Percentiles rank a stretch among this genome's conserved stretches.
phyloP scores from a whole-genome alignment of 805 yeast genomes.

The Cyberlindnera petersonii region DNA sequence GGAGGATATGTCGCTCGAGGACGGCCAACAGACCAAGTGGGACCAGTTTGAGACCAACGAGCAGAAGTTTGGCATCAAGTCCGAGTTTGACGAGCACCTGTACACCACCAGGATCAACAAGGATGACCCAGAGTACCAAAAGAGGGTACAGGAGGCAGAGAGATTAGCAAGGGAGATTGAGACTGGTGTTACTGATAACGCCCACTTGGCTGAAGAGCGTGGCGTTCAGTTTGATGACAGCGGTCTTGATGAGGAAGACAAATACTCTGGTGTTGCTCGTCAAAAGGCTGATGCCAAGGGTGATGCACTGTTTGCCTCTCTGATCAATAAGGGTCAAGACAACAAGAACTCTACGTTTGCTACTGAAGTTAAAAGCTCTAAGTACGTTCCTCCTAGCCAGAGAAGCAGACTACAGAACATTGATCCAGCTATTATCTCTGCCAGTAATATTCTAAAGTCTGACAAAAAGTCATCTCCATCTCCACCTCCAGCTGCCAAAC shows the following conservation, averaged over 20 bases:
- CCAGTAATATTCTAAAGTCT: conserved; percentile 30
- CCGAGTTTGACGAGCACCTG: conserved; percentile 76
- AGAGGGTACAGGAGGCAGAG: conserved; percentile 67
- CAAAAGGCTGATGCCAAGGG: conserved; percentile 12
- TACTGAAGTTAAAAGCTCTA: conserved; percentile 27
- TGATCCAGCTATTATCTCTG: conserved; percentile 66
- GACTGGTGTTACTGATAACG: conserved; percentile 55
- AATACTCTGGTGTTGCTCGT: conserved; percentile 78
- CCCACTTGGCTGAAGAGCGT: conserved; percentile 90
- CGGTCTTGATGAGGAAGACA: conserved; percentile 93
- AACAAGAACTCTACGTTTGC: conserved; percentile 42
- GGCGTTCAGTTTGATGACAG: conserved; percentile 73
- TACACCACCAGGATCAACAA: conserved; percentile 79
- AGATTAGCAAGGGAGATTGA: conserved; percentile 82
- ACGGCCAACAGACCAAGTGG: conserved; percentile 48
- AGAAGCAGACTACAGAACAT: conserved; percentile 41
- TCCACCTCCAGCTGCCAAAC: conserved; percentile 5
- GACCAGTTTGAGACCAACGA: conserved; percentile 95
- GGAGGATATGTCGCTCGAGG: conserved; percentile 35
- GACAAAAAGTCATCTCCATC: conserved; percentile 1
- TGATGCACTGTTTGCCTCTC: conserved; percentile 27
- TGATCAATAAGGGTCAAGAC: conserved; percentile 24
- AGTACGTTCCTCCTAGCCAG: conserved; percentile 55
- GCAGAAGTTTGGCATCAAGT: conserved; percentile 80
- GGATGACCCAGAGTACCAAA: conserved; percentile 66